Evolutionary conservation across 768 basidiomycete species (phyloP), one percentile per base, ranked within the genome.

Genomic region (Xerocomellus amylosporus): DNA sequence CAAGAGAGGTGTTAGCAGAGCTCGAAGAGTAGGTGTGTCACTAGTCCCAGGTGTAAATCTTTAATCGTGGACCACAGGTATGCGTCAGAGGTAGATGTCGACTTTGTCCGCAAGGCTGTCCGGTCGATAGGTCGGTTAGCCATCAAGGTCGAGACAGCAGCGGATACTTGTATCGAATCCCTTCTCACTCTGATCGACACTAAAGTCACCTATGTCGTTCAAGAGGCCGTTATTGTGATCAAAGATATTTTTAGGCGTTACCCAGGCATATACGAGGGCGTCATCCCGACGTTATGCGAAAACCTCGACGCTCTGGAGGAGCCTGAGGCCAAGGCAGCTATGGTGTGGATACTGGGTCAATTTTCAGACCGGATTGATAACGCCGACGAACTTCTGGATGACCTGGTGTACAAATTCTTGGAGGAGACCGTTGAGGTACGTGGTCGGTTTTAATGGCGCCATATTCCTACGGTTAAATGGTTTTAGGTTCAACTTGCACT

Each of bases 321-420:
- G 65, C 89, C 97, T 0, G 97, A 99, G 72, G 87, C 95, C 20
- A 98, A 98, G 68, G 88, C 96, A 3, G 88, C 94, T 10, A 97
- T 99, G 85, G 83, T 99, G 31, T 99, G 97, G 97, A 93, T 98
- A 64, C 74, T 98, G 34, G 97, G 97, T 0, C 93, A 99, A 73
- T 98, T 93, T 64, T 90, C 97, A 31, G 84, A 98, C 69, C 82
- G 87, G 63, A 98, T 99, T 55, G 92, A 97, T 59, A 98, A 98
- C 64, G 90, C 87, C 9, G 94, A 98, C 64, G 95, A 98, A 61
- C 78, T 99, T 53, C 76, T 99, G 69, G 97, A 99, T 64, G 96
- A 96, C 59, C 75, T 96, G 34, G 73, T 91, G 43, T 93, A 89
- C 65, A 86, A 83, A 2, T 98, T 97, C 74, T 70, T 92, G 65